Evolutionary conservation across 192 early-diverging fungal genomes (phyloP), one percentile per base, ranked within the genome.

Genomic region (Mortierella hygrophila): DNA sequence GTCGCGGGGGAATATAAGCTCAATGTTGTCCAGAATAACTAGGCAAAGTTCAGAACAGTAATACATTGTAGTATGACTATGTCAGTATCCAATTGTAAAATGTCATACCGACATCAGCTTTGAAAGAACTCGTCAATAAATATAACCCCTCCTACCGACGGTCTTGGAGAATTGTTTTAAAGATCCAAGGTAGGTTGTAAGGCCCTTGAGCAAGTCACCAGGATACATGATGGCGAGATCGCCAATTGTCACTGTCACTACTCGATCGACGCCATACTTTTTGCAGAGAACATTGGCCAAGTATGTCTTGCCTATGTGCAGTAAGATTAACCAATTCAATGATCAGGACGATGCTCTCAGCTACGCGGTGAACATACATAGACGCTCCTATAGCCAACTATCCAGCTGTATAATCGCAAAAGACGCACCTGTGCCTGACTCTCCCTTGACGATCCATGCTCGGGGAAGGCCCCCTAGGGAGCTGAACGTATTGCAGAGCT

Each of bases 21-120:
- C 91, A n/a, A 92, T 87, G 68, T 92, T 90, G 35, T 92, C 90
- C 42, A 92, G 55, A 7, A 92, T 72, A 6, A 92, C 91, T 91
- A 63, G 3, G 18, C 6, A 70, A 26, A 6, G 18, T 68, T 26
- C 54, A n/a, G 18, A 54, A 70, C 0, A 65, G 46, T 32, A 15
- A 49, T 47, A 54, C 47, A 20, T 20, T 18, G 38, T 21, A 41
- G 18, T 47, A 16, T 44, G 49, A 52, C 49, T 52, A 52, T 21
- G 18, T 52, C 49, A 52, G 18, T 18, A 52, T 18, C 18, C 18
- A 52, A 16, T 21, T 21, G 49, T 52, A 16, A 6, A 21, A 20
- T 21, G 49, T 52, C 49, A 16, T 21, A 21, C 15, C 5, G 49
- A 52, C 4, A 6, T 18, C 4, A 6, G 21, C 49, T 52, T 18